phyloP scores from a whole-genome alignment of 2,329 filamentous ascomycete genomes.

The Pezicula neosporulosa region DNA sequence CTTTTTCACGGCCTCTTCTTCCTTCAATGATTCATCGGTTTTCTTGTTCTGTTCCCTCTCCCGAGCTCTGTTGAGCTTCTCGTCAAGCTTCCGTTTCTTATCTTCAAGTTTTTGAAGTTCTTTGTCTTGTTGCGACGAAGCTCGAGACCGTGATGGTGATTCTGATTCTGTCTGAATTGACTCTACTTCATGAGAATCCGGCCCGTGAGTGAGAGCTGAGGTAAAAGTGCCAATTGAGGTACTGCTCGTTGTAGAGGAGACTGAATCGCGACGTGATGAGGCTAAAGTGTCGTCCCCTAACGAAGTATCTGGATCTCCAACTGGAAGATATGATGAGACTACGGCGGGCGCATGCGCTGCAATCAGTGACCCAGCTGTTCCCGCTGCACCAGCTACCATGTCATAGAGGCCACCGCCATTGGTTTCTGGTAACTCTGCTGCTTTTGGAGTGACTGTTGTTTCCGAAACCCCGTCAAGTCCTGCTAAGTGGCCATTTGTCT shows the following conservation, averaged over 20 bases:
- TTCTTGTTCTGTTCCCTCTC: constrained; percentile 43
- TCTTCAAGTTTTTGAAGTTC: constrained; percentile 62
- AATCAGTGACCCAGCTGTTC: constrained; percentile 45
- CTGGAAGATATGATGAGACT: constrained; percentile 22
- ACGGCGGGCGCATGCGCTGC: constrained; percentile 29
- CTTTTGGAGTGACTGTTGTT: not conserved
- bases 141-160: constrained; percentile 28
- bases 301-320: constrained; percentile 27
- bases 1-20: constrained; percentile 49
- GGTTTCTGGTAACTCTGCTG: constrained; percentile 3
- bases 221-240: constrained; percentile 46
- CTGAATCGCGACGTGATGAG: constrained; percentile 13
- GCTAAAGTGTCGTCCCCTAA: constrained; percentile 11
- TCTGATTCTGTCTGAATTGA: constrained; percentile 36
- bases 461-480: constrained; percentile 16
- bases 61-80: constrained; percentile 55
- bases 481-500: constrained; percentile 25
- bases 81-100: constrained; percentile 57
- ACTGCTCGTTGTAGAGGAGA: constrained; percentile 34
- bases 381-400: constrained; percentile 51
- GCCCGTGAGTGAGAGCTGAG: constrained; percentile 33
- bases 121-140: constrained; percentile 48
- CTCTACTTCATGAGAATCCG: constrained; percentile 16
- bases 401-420: constrained; percentile 48
- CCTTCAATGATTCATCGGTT: constrained; percentile 43